These are phyloP conservation scores for Coniferiporia sulphurascens DNA, from an alignment of 1,284 basidiomycete genomes.

Conservation along the genomic window DNA sequence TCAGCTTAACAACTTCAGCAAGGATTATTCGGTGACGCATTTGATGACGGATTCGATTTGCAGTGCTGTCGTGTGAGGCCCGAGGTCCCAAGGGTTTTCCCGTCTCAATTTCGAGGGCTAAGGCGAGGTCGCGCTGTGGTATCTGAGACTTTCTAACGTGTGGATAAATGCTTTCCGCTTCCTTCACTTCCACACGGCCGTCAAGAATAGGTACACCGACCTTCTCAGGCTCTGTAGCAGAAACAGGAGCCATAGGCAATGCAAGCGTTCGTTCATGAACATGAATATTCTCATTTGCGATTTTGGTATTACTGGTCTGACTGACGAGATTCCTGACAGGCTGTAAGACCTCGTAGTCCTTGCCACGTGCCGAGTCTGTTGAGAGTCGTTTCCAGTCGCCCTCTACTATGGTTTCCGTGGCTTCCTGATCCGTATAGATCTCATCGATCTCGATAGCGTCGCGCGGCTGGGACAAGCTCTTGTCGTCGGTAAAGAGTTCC, in stretches of 20 bases:
- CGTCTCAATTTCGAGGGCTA: conserved; percentile 2
- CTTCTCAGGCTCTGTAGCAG: not conserved
- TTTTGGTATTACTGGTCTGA: not conserved
- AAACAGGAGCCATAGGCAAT: not conserved
- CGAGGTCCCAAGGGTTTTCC: not conserved
- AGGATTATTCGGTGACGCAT: conserved; percentile 1
- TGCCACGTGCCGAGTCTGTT: not conserved
- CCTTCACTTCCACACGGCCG: not conserved
- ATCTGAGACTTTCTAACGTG: not conserved
- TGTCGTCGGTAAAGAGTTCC: not conserved
- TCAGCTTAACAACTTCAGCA: not conserved
- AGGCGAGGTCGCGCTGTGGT: not conserved
- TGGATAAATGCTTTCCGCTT: not conserved
- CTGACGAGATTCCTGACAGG: not conserved
- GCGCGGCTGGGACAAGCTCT: not conserved
- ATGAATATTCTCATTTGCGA: not conserved
- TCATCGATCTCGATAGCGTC: not conserved
- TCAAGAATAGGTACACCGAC: not conserved
- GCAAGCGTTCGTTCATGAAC: not conserved
- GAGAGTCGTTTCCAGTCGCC: not conserved
- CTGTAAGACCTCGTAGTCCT: not conserved
- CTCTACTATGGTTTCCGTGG: not conserved
- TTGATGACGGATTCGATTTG: not conserved
- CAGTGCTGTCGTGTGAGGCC: not conserved
- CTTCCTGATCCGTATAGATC: not conserved